Percentiles rank a stretch among this genome's conserved stretches.
These are phyloP conservation scores for Ceratocystis cubensis DNA, from an alignment of 2,329 filamentous ascomycete species.

Conservation along the genomic window DNA sequence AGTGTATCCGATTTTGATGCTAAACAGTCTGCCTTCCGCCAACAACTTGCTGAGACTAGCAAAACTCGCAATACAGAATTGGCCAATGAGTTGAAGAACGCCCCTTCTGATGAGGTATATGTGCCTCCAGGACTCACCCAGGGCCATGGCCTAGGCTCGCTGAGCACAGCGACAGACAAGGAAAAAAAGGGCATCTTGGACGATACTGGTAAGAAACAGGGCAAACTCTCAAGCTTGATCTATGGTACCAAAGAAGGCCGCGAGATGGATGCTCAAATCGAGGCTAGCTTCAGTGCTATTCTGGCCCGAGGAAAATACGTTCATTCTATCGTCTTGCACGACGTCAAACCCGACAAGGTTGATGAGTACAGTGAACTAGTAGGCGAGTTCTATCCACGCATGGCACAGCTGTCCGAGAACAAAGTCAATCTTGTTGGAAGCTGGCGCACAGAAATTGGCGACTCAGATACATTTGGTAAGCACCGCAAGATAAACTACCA, in stretches of 20 bases:
- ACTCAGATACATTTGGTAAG: constrained; percentile 91
- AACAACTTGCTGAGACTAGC: constrained; percentile 62
- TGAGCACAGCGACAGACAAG: constrained; percentile 40
- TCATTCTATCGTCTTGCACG: constrained; percentile 92
- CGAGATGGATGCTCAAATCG: constrained; percentile 88
- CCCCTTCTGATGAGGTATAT: constrained; percentile 13
- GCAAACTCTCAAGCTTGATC: constrained; percentile 72
- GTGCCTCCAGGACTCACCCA: constrained; percentile 26
- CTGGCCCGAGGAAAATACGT: constrained; percentile 95
- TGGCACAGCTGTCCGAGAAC: constrained; percentile 74
- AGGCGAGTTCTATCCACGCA: constrained; percentile 80
- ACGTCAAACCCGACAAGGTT: constrained; percentile 88
- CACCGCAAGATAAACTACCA: constrained; percentile 16
- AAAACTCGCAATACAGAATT: constrained; percentile 41
- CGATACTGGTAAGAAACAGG: constrained; percentile 52
- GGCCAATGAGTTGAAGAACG: constrained; percentile 12
- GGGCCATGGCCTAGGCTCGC: constrained; percentile 48
- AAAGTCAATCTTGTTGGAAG: constrained; percentile 93
- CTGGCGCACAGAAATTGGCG: constrained; percentile 95
- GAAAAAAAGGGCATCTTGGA: constrained; percentile 27
- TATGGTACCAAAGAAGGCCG: constrained; percentile 94
- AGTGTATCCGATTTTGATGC: constrained; percentile 64
- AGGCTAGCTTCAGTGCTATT: constrained; percentile 90
- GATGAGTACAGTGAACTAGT: constrained; percentile 89
- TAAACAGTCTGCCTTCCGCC: constrained; percentile 77